Base-by-base conservation (phyloP, 2,329 filamentous ascomycete genomes). In the Fusarium kyushuense region DNA sequence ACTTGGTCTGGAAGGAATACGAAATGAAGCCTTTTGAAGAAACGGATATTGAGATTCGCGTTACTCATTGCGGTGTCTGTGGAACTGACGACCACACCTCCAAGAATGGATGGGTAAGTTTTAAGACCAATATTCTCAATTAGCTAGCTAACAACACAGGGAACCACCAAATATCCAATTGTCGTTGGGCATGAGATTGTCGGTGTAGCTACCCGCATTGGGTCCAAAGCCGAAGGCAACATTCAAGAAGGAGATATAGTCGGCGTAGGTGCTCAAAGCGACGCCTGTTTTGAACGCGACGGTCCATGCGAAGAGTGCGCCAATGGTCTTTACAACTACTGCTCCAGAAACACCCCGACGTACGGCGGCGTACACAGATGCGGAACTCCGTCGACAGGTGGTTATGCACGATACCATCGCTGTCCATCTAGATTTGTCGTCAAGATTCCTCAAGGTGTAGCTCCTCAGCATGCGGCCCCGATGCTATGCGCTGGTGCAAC, bases 401-500 rank as follows among this genome's bases (percentile, higher is more conserved):
- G 87, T 12, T 89, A 88, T 73, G 84, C 86, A 3, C 14, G 60
- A 0, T 74, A 72, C 30, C 64, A 74, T 23, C 72, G 73, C 6
- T 65, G 58, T n/a, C 67, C 68, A 0, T 70, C 72, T 1, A 64
- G 64, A 35, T 76, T 76, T n/a, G 84, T 86, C 36, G 84, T 87
- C 74, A 90, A 89, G 74, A 94, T 96, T 69, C 93, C 92, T 8
- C 90, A 92, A 13, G 87, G 83, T 41, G 84, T 96, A 27, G 74
- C 82, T 2, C 84, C 84, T 36, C 81, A 81, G 45, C 78, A 88
- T 41, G 91, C 90, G 1, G 92, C 92, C 2, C 91, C 91, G 2
- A 93, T 94, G 90, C 84, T 96, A 63, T 96, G 93, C 77, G 93
- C 92, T 13, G 93, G 93, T 58, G 83, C 95, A 38, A 96, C 93